Percentiles rank a stretch among this genome's conserved stretches.
These are phyloP conservation scores for Nemania sp. DNA, from an alignment of 2,329 filamentous ascomycete genomes.

Conservation along the genomic window DNA sequence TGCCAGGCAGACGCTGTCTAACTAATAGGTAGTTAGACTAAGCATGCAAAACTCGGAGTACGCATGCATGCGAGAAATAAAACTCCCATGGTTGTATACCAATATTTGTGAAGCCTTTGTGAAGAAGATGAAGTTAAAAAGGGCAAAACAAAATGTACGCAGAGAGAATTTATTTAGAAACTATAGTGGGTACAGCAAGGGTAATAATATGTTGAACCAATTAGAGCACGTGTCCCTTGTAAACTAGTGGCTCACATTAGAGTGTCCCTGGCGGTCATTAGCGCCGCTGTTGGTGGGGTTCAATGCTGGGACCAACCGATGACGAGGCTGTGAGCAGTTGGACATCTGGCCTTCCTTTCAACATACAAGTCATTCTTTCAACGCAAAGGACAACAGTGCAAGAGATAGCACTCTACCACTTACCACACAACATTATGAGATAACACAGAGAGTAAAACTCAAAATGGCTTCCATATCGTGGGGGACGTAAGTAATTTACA, in stretches of 20 bases:
- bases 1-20: background rate
- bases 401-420: background rate
- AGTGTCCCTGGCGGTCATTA: background rate
- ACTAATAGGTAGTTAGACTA: conserved; percentile 3
- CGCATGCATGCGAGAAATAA: background rate
- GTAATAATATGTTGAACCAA: conserved; percentile 27
- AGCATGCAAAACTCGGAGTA: background rate
- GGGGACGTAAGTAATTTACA: conserved; percentile 59
- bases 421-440: conserved; percentile 30
- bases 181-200: conserved; percentile 13
- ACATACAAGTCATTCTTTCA: conserved; percentile 10
- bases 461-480: conserved; percentile 57
- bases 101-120: conserved; percentile 11
- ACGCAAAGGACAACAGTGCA: background rate
- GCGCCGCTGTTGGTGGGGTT: conserved; percentile 23
- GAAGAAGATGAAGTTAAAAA: background rate
- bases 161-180: conserved; percentile 35
- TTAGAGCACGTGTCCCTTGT: conserved; percentile 12
- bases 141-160: background rate
- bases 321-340: conserved; percentile 26
- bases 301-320: conserved; percentile 2
- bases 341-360: conserved; percentile 31
- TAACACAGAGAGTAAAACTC: conserved; percentile 21
- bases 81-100: background rate
- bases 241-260: background rate